Conservation (phyloP, 768 basidiomycete genomes). For the Clitopilus passeckerianus region DNA sequence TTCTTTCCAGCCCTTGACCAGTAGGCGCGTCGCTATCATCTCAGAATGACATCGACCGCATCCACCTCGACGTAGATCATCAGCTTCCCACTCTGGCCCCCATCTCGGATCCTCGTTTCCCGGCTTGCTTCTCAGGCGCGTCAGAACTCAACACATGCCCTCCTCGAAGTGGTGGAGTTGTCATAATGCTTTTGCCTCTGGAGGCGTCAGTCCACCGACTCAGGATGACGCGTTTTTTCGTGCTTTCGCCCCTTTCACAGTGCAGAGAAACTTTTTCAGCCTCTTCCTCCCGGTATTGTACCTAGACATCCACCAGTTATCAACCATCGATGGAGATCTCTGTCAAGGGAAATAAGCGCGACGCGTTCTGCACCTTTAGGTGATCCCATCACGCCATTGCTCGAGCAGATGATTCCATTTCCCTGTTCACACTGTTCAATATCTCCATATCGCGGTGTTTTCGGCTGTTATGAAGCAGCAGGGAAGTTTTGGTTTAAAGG, state of each 20-base stretch:
- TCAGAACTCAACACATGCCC: too few relatives aligned
- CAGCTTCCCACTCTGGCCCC: neutral
- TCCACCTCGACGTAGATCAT: neutral
- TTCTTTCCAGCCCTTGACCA: too few relatives aligned
- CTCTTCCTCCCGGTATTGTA: neutral
- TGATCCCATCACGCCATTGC: neutral
- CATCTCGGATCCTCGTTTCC: neutral
- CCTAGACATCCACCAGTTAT: neutral
- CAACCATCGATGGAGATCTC: neutral
- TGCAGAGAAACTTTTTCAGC: neutral
- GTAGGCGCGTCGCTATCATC: neutral
- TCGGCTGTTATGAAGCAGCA: neutral
- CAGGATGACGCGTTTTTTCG: too few relatives aligned
- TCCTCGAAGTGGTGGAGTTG: neutral
- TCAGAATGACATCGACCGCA: neutral
- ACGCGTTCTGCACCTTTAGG: neutral
- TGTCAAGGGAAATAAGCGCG: neutral
- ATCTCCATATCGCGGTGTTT: neutral
- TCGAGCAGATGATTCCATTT: neutral
- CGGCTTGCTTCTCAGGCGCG: neutral
- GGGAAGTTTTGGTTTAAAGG: neutral
- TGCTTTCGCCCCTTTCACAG: neutral
- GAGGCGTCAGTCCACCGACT: too few relatives aligned
- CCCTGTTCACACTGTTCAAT: neutral
- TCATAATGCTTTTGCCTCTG: neutral